Conservation (phyloP, 768 basidiomycete genomes). For the Hirschioporus abietinus region DNA sequence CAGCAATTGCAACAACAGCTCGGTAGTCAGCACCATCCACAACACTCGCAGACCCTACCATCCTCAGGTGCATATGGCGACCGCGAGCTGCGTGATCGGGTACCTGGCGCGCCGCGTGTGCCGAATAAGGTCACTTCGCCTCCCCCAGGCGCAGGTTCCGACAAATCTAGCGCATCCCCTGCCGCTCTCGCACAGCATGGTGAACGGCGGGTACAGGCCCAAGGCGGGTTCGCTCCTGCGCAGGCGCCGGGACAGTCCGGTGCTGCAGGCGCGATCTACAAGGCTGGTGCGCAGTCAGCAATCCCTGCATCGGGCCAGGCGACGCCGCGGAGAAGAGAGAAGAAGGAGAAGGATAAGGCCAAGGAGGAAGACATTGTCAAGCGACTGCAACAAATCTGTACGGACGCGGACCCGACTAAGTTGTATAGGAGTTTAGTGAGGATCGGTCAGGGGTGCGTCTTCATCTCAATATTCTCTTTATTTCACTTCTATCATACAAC, state of each 20-base stretch:
- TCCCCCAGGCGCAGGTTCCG: neutral
- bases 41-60: conserved; percentile 8
- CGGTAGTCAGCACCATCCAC: conserved; percentile 6
- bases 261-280: conserved; percentile 18
- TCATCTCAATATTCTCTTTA: no score
- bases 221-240: conserved; percentile 58
- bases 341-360: conserved; percentile 73
- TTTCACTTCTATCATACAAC: no score
- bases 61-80: conserved; percentile 3
- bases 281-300: conserved; percentile 54
- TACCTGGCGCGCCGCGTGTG: conserved; percentile 6
- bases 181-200: conserved; percentile 20
- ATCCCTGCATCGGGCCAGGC: conserved; percentile 56
- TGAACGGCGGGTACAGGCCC: conserved; percentile 34
- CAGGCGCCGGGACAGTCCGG: conserved; percentile 16
- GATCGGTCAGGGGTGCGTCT: conserved; percentile 91
- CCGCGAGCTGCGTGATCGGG: conserved; percentile 12
- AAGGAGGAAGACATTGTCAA: conserved; percentile 88
- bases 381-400: conserved; percentile 89
- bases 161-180: conserved; percentile 2
- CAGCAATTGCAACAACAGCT: conserved; percentile 35
- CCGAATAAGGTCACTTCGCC: conserved; percentile 10
- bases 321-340: conserved; percentile 81
- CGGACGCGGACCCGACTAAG: conserved; percentile 94
- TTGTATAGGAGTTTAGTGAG: conserved; percentile 91